A percentile compares a stretch with the other conserved stretches of the same genome.
Conservation (phyloP, 2,329 filamentous ascomycete genomes). For the Trichothecium roseum region DNA sequence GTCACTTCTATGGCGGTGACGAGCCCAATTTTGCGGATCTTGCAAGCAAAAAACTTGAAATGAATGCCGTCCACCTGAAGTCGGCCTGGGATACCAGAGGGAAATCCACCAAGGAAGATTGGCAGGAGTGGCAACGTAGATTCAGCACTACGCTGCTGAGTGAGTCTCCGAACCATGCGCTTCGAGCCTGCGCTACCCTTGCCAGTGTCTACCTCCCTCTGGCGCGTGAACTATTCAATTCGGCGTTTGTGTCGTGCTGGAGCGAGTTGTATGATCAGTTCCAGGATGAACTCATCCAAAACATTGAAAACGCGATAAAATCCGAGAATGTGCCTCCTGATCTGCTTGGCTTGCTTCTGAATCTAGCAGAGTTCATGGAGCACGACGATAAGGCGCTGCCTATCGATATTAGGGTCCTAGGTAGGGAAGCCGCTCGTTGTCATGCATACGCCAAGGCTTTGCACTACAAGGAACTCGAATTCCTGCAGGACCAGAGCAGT, state of each 20-base stretch:
- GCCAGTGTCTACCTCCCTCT: constrained; percentile 87
- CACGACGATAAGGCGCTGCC: constrained; percentile 97
- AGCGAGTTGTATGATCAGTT: constrained; percentile 95
- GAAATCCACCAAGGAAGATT: constrained; percentile 96
- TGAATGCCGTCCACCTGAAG: constrained; percentile 96
- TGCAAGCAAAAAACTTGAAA: constrained; percentile 84
- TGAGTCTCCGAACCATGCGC: constrained; percentile 90
- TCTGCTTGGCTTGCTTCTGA: constrained; percentile 84
- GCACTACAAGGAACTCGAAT: constrained; percentile 98
- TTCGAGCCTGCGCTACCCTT: constrained; percentile 84
- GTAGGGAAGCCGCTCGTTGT: constrained; percentile 89
- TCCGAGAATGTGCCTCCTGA: constrained; percentile 95
- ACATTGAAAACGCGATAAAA: constrained; percentile 90
- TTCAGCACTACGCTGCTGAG: constrained; percentile 93
- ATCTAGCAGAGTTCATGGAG: constrained; percentile 99
- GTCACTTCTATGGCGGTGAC: constrained; percentile 53
- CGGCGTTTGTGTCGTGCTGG: constrained; percentile 98
- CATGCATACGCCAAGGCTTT: constrained; percentile 97
- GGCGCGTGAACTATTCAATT: constrained; percentile 92
- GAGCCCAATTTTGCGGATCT: constrained; percentile 77
- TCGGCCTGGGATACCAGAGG: constrained; percentile 94
- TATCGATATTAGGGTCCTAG: constrained; percentile 91
- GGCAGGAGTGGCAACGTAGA: constrained; percentile 96
- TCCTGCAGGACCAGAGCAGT: constrained; percentile 92
- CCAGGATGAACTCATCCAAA: constrained; percentile 89